Evolutionary conservation across 495 filamentous ascomycete genomes (phyloP).

Genomic region (Niebla homalea): DNA sequence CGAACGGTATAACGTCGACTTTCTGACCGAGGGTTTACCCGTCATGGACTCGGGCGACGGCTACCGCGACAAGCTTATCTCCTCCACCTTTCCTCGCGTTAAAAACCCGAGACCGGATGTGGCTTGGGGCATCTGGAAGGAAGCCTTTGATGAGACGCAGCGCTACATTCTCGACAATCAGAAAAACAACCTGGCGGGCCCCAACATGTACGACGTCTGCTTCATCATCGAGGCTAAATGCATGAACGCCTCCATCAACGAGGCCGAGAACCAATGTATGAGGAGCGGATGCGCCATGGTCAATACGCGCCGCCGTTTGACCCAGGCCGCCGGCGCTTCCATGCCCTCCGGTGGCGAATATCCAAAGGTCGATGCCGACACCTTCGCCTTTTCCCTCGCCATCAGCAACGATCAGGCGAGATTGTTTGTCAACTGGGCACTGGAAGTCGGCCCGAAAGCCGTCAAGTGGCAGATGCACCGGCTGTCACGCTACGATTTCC

Average conservation of each 20-base stretch:
- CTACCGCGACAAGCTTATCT: not conserved
- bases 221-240: not conserved
- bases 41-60: not conserved
- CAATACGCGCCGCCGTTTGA: not conserved
- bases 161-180: not conserved
- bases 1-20: not conserved
- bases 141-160: not conserved
- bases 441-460: not conserved
- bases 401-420: not conserved
- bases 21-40: not conserved
- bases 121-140: not conserved
- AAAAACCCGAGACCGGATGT: not conserved
- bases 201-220: not conserved
- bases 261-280: constrained; percentile 1
- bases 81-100: not conserved
- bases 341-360: not conserved
- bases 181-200: not conserved
- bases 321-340: not conserved
- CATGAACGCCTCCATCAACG: not conserved
- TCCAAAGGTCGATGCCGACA: not conserved
- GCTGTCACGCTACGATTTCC: not conserved
- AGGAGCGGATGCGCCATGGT: not conserved
- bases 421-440: constrained; percentile 3
- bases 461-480: not conserved
- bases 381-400: not conserved